Percentiles rank a stretch among this genome's conserved stretches.
Evolutionary conservation across 1,139 yeast genomes (phyloP).

Genomic region (Pichia sp.): DNA sequence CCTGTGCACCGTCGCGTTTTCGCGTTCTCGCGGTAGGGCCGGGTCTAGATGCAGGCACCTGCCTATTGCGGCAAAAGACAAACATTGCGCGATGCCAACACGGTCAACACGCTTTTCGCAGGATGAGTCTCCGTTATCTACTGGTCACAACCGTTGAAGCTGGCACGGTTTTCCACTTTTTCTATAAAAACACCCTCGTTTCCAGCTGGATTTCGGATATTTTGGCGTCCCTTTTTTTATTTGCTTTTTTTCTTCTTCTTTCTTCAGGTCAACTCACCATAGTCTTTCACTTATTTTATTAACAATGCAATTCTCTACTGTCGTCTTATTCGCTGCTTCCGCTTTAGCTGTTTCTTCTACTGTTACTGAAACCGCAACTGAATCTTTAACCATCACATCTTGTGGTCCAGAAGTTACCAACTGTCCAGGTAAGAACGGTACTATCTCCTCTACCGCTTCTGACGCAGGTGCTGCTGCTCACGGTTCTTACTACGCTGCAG

Average conservation of each 20-base stretch:
- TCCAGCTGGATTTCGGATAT: too few relatives aligned
- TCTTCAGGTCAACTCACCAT: conserved; percentile 2
- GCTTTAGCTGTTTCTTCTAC: conserved; percentile 15
- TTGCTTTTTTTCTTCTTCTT: background rate
- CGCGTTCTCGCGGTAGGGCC: too few relatives aligned
- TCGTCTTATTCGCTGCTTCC: conserved; percentile 17
- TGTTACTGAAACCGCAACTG: conserved; percentile 9
- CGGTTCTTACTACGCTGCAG: conserved; percentile 25
- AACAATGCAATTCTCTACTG: conserved; percentile 18
- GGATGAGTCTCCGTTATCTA: too few relatives aligned
- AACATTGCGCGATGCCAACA: background rate
- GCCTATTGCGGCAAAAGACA: background rate
- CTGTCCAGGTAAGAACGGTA: conserved; percentile 12
- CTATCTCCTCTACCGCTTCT: conserved; percentile 12
- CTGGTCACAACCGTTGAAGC: too few relatives aligned
- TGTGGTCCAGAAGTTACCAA: conserved; percentile 12
- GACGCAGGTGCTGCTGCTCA: conserved; percentile 18
- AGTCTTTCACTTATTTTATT: conserved; percentile 10
- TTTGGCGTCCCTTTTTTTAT: background rate
- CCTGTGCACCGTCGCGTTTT: too few relatives aligned
- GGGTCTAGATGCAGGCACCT: too few relatives aligned
- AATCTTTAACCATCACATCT: conserved; percentile 13
- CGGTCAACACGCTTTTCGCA: too few relatives aligned
- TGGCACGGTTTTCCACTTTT: too few relatives aligned
- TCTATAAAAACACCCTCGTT: too few relatives aligned